phyloP scores from a whole-genome alignment of 148 eudicot genomes.

The Chenopodium suecicum region DNA sequence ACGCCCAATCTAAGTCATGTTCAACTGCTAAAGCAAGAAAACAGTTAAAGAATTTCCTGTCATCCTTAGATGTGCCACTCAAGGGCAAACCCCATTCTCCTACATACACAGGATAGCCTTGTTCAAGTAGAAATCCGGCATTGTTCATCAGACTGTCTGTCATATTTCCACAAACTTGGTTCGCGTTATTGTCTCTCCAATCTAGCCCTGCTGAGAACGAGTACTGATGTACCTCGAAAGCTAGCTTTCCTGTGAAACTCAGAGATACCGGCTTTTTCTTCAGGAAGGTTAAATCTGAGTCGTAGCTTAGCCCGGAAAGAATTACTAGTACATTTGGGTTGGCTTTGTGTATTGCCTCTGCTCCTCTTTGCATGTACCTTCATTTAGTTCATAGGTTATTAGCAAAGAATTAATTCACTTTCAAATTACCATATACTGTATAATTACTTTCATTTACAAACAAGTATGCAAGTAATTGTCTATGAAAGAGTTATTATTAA shows the following conservation, averaged over 20 bases:
- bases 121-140: constrained; percentile 49
- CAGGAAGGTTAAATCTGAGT: constrained; percentile 64
- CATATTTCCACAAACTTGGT: constrained; percentile 56
- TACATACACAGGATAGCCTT: constrained; percentile 77
- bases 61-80: constrained; percentile 52
- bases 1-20: constrained; percentile 78
- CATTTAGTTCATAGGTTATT: neutral
- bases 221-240: constrained; percentile 79
- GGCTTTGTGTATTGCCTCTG: constrained; percentile 76
- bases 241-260: constrained; percentile 51
- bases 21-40: constrained; percentile 71
- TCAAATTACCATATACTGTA: too few species aligned
- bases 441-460: too few species aligned
- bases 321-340: constrained; percentile 74
- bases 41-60: constrained; percentile 68
- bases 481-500: too few species aligned
- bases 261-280: constrained; percentile 32
- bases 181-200: constrained; percentile 56
- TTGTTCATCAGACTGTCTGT: constrained; percentile 31
- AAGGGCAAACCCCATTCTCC: constrained; percentile 78
- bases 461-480: too few species aligned
- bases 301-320: constrained; percentile 69
- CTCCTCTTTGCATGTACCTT: constrained; percentile 90
- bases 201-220: constrained; percentile 40
- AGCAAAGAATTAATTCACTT: too few species aligned